phyloP scores from a whole-genome alignment of 2,329 filamentous ascomycete genomes.

The Cladosporium sp. region DNA sequence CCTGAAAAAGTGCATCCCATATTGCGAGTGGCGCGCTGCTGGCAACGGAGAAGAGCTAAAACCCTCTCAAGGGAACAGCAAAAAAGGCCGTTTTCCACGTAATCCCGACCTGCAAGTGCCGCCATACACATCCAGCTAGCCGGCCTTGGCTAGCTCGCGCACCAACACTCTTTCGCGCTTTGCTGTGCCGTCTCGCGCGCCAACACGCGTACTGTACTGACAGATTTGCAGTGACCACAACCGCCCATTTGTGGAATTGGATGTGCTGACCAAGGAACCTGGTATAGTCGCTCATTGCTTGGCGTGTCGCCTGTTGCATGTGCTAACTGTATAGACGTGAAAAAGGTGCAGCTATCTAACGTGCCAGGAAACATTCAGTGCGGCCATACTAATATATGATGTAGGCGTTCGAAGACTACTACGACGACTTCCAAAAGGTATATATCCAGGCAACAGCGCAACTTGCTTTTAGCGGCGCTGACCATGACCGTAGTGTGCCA shows the following conservation, averaged over 20 bases:
- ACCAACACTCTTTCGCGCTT: not conserved
- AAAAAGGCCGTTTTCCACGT: not conserved
- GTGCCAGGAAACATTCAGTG: not conserved
- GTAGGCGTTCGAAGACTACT: constrained; percentile 11
- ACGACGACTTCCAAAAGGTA: constrained; percentile 3
- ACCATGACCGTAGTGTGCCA: constrained; percentile 33
- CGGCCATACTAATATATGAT: not conserved
- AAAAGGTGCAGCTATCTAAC: not conserved
- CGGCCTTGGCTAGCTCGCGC: not conserved
- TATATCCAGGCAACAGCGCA: not conserved
- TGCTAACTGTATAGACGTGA: not conserved
- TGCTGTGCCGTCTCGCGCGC: not conserved
- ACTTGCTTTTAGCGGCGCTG: not conserved
- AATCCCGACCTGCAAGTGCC: not conserved
- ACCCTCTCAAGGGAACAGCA: constrained; percentile 28
- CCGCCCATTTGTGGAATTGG: not conserved
- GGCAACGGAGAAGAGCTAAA: constrained; percentile 37
- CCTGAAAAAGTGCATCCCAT: constrained; percentile 32
- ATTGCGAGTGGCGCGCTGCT: constrained; percentile 32
- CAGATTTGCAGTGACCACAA: constrained; percentile 9
- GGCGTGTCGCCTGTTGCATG: not conserved
- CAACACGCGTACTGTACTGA: constrained; percentile 6
- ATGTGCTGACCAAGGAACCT: constrained; percentile 6
- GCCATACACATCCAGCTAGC: not conserved
- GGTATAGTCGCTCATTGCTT: not conserved